Conservation (phyloP, 2,329 filamentous ascomycete species). For the Sphaerulina musiva region DNA sequence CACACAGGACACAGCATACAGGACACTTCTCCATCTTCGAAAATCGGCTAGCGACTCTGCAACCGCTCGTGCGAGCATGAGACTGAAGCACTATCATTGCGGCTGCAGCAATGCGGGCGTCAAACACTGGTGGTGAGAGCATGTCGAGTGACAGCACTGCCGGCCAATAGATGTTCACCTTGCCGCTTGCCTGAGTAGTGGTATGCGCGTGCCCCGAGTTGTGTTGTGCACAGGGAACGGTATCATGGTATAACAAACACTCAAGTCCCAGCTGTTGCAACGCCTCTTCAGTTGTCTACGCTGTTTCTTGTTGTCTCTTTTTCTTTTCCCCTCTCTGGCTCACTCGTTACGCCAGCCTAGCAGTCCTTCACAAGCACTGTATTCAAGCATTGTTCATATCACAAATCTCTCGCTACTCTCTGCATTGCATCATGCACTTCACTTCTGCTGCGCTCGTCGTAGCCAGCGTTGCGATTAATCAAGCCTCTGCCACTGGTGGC, state of each 20-base stretch:
- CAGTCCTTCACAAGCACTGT: constrained; percentile 7
- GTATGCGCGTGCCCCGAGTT: neutral
- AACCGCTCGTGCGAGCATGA: constrained; percentile 16
- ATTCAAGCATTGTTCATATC: constrained; percentile 1
- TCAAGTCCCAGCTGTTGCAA: neutral
- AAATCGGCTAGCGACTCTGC: constrained; percentile 14
- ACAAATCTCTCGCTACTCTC: constrained; percentile 8
- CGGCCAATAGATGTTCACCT: constrained; percentile 6
- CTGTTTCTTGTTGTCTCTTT: constrained; percentile 10
- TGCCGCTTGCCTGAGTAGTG: constrained; percentile 5
- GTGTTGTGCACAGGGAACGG: constrained; percentile 32
- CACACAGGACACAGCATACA: neutral
- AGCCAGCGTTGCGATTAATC: constrained; percentile 38
- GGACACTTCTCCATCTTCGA: constrained; percentile 10
- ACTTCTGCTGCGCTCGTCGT: constrained; percentile 14
- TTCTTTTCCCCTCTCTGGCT: constrained; percentile 36
- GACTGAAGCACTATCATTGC: constrained; percentile 11
- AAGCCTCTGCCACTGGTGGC: constrained; percentile 38
- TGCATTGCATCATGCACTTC: constrained; percentile 15
- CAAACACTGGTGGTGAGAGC: constrained; percentile 11
- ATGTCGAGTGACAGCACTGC: constrained; percentile 7
- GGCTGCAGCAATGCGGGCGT: constrained; percentile 12
- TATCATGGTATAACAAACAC: constrained; percentile 33
- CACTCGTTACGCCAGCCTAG: constrained; percentile 42
- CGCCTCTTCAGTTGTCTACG: constrained; percentile 5